Conservation (phyloP, 306 rosid genomes). For the Senna tora region DNA sequence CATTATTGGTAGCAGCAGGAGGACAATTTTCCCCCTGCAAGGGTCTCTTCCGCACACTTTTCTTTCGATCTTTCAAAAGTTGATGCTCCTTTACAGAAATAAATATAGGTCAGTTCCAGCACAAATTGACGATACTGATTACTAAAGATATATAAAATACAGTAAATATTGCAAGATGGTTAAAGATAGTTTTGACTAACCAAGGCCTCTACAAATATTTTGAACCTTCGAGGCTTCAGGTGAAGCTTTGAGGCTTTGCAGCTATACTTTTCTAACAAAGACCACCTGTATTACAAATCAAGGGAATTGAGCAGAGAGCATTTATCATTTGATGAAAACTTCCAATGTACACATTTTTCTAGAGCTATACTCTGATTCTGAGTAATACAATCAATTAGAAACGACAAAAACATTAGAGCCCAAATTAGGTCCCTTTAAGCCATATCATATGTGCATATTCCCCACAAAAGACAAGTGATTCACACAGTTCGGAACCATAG, state of each 20-base stretch:
- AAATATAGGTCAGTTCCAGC: constrained; percentile 49
- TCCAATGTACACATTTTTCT: constrained; percentile 10
- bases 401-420: constrained; percentile 26
- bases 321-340: constrained; percentile 35
- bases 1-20: constrained; percentile 49
- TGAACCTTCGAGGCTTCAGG: constrained; percentile 91
- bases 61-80: constrained; percentile 93
- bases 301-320: constrained; percentile 32
- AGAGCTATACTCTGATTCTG: constrained; percentile 12
- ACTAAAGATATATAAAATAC: not conserved
- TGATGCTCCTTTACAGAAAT: constrained; percentile 86
- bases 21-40: constrained; percentile 68
- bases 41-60: constrained; percentile 76
- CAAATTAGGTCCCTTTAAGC: constrained; percentile 19
- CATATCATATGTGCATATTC: constrained; percentile 28
- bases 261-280: constrained; percentile 94
- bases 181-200: constrained; percentile 57
- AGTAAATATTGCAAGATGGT: constrained; percentile 9
- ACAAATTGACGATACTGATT: constrained; percentile 31
- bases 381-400: constrained; percentile 20
- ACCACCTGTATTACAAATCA: constrained; percentile 74
- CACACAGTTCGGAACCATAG: too few species aligned
- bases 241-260: constrained; percentile 99
- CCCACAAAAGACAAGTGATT: not conserved
- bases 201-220: constrained; percentile 94